Evolutionary conservation across 2,329 filamentous ascomycete genomes (phyloP), one percentile per base, ranked within the genome.

Genomic region (Fusarium buxicola): DNA sequence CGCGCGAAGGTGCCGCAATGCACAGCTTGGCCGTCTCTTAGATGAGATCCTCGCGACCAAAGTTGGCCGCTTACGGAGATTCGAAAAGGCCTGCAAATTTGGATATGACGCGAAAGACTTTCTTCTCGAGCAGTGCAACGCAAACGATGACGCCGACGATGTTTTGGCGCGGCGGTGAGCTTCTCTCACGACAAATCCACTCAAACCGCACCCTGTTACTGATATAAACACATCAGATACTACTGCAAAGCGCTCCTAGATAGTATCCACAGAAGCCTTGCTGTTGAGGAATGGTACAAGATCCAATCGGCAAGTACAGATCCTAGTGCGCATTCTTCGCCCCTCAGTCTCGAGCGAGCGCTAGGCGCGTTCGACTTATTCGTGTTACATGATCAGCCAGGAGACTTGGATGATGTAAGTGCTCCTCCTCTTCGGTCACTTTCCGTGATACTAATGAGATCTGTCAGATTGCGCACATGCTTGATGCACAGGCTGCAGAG

Each of bases 31-130:
- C 9, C 71, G 70, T 8, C 77, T 88, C 8, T 78, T 98, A 54
- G 82, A 94, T 61, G 83, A 80, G 27, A 87, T 97, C 55, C 80
- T 98, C 50, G 75, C 80, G n/a, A 88, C 85, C 28, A 91, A 92
- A 73, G 83, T 88, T 31, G 82, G 86, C 50, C 88, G 93, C 16
- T 83, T 92, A 54, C 82, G 83, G 52, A 88, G 89, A 69, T 88
- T 92, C 61, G 86, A 90, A 68, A 78, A 83, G 46, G 90, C 98
- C 60, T 87, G 91, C 49, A 79, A 82, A 25, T 82, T 89, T 69
- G 93, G 93, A 1, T 94, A 94, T 71, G 93, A 98, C 78, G 91
- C 90, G 40, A 97, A 97, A 74, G 94, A 97, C 74, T 89, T 88
- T 51, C 82, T 98, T 44, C 71, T 93, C 58, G 81, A 84, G 52